Conservation (phyloP, 2,329 filamentous ascomycete genomes). For the Fusarium sp. region DNA sequence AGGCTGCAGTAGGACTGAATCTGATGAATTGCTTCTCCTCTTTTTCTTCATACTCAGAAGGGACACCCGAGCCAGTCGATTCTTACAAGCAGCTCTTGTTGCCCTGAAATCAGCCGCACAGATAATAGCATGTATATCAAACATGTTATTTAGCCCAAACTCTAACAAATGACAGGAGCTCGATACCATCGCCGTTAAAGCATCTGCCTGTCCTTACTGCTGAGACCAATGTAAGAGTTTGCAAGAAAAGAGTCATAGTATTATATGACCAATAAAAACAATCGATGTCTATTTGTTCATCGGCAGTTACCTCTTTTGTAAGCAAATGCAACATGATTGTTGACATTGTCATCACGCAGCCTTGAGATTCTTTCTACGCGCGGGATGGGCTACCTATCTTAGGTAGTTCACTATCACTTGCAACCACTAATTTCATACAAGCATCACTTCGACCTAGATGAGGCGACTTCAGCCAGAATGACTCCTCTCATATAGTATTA, state of each 20-base stretch:
- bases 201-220: slow-evolving; percentile 9
- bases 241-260: neutral
- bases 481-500: neutral
- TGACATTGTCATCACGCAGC: neutral
- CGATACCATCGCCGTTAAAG: neutral
- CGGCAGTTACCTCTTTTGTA: slow-evolving; percentile 3
- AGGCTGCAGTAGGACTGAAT: slow-evolving; percentile 1
- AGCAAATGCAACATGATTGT: neutral
- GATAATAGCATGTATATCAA: neutral
- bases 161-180: neutral
- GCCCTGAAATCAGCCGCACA: neutral
- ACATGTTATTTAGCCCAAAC: neutral
- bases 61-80: neutral
- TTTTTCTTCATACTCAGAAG: neutral
- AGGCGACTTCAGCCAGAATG: neutral
- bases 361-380: neutral
- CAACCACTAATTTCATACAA: neutral
- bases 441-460: neutral
- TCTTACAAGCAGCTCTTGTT: neutral
- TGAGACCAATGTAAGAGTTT: neutral
- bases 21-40: neutral
- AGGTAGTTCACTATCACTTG: neutral
- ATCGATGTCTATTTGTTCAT: neutral
- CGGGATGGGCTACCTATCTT: neutral
- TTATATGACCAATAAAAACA: neutral